These are phyloP conservation scores for Ustilago lituana DNA, from an alignment of 1,284 basidiomycete species.

Conservation along the genomic window DNA sequence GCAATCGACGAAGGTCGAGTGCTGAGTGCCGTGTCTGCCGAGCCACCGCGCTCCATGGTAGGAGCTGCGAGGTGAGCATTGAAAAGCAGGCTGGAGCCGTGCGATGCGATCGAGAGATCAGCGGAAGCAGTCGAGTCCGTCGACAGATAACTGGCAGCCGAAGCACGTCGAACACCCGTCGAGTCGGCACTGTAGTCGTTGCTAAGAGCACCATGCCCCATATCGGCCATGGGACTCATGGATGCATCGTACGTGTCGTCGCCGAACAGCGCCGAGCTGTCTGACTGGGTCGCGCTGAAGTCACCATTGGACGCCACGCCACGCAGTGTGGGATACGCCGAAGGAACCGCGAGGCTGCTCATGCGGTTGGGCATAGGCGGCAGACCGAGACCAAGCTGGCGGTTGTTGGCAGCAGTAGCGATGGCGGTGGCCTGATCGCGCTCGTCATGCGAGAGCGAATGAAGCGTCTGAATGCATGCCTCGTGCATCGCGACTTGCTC, in stretches of 20 bases:
- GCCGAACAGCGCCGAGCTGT: slow-evolving; percentile 19
- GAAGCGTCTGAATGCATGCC: slow-evolving; percentile 24
- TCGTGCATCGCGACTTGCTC: slow-evolving; percentile 47
- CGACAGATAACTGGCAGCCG: slow-evolving; percentile 32
- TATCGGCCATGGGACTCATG: slow-evolving; percentile 39
- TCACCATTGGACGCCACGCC: slow-evolving; percentile 14
- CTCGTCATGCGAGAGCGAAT: slow-evolving; percentile 18
- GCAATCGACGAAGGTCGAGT: slow-evolving; percentile 37
- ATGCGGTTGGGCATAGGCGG: slow-evolving; percentile 19
- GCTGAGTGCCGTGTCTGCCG: slow-evolving; percentile 20
- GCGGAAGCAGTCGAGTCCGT: slow-evolving; percentile 32
- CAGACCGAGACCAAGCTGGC: background rate
- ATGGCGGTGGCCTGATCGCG: slow-evolving; percentile 17
- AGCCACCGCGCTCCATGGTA: slow-evolving; percentile 16
- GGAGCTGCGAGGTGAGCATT: slow-evolving; percentile 25
- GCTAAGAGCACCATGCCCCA: slow-evolving; percentile 16
- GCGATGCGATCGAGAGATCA: slow-evolving; percentile 25
- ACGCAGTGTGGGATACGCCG: background rate
- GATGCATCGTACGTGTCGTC: slow-evolving; percentile 30
- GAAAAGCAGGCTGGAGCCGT: slow-evolving; percentile 36
- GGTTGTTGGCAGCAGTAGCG: slow-evolving; percentile 10
- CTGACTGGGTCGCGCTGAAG: slow-evolving; percentile 21
- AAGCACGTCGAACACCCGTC: slow-evolving; percentile 13
- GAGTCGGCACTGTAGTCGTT: slow-evolving; percentile 2
- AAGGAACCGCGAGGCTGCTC: slow-evolving; percentile 13